These are phyloP conservation scores for Phytophthora chlamydospora DNA, from an alignment of 352 stramenopile species.

Conservation along the genomic window DNA sequence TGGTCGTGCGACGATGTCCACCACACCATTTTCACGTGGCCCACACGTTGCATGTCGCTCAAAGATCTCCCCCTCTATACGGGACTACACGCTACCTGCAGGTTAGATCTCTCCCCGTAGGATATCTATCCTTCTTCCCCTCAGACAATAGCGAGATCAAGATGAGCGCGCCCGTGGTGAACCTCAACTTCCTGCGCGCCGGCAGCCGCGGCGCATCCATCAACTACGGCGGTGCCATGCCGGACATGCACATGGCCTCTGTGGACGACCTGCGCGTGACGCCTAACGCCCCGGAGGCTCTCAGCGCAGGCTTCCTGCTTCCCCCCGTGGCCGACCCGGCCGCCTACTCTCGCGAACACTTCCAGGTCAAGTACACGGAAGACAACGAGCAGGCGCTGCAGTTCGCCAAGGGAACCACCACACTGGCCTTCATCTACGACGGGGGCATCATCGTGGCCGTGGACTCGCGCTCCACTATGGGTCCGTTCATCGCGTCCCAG, in stretches of 20 bases:
- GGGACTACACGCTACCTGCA: slow-evolving; percentile 6
- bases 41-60: not conserved
- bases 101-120: slow-evolving; percentile 13
- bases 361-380: slow-evolving; percentile 96
- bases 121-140: slow-evolving; percentile 12
- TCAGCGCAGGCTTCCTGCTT: slow-evolving; percentile 72
- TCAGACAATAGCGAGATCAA: not conserved
- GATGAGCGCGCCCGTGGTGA: slow-evolving; percentile 56
- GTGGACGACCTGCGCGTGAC: slow-evolving; percentile 40
- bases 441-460: slow-evolving; percentile 98
- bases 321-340: slow-evolving; percentile 90
- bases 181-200: slow-evolving; percentile 76
- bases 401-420: slow-evolving; percentile 99
- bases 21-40: not conserved
- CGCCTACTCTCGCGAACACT: slow-evolving; percentile 95
- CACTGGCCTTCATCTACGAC: slow-evolving; percentile 99
- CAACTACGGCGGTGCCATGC: slow-evolving; percentile 81
- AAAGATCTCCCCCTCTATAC: not conserved
- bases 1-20: too few species aligned
- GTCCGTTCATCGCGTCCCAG: slow-evolving; percentile 98
- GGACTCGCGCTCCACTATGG: slow-evolving; percentile 99
- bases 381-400: slow-evolving; percentile 96
- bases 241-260: slow-evolving; percentile 62
- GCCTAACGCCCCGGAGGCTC: slow-evolving; percentile 30
- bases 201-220: slow-evolving; percentile 64